Base-by-base conservation (phyloP, 2,329 filamentous ascomycete species). In the Diaporthe nobilis region DNA sequence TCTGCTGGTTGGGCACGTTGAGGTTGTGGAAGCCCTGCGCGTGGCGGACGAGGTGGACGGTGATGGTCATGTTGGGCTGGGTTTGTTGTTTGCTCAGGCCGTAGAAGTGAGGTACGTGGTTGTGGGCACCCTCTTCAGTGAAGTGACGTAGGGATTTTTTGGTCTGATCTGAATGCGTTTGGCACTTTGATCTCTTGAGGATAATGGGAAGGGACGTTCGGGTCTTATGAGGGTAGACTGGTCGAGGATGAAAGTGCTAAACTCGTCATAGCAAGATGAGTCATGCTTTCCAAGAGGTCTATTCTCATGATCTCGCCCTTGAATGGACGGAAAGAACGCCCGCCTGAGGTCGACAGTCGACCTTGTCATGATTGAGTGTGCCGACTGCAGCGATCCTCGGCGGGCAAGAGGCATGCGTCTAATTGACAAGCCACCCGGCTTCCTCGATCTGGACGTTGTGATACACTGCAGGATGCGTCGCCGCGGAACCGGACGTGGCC, bases 11-110 rank as follows among this genome's bases (percentile, higher is more conserved):
- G 77, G 89, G 92, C 37, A 86, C 80, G 78, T 81, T 88, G 81
- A 97, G 90, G 84, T 98, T 98, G 89, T 98, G 96, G 82, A 90
- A 91, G 85, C 95, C 95, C 85, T 95, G 88, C 17, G 92, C 93
- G 83, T 95, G 93, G 84, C 94, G 93, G 80, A 95, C 90, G 78
- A 93, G 87, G 83, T 94, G 91, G 78, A 94, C 86, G 58, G 87
- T 90, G 37, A 88, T 87, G 3, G 87, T 82, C 88, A 90, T 90
- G 15, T 28, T 75, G 67, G 71, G 65, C 22, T 28, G 47, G 44
- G 15, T 17, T 39, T 34, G 42, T 34, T 53, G 51, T 37, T 31
- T 44, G 20, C 13, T 39, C 6, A 39, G 58, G 25, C 42, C n/a
- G 34, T 42, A 12, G 20, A 2, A n/a, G 57, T 34, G 9, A 39